These are phyloP conservation scores for Tetrahymena elliotti DNA, from an alignment of 73 alveolate species.

Conservation along the genomic window DNA sequence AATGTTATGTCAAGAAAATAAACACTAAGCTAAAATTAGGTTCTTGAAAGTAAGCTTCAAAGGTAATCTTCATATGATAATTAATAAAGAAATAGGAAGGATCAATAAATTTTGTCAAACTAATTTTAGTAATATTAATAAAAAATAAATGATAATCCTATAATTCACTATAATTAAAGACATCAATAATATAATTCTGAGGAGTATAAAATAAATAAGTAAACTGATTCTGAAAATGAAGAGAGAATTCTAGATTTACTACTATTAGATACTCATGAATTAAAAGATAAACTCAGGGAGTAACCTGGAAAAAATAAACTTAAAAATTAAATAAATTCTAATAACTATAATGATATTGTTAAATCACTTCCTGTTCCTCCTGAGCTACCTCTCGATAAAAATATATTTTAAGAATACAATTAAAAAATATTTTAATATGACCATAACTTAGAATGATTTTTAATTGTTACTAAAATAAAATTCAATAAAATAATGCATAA, in stretches of 20 bases:
- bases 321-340: background rate
- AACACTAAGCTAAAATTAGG: background rate
- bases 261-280: background rate
- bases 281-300: background rate
- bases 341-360: background rate
- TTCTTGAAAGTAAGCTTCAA: background rate
- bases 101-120: background rate
- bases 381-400: background rate
- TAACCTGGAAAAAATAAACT: background rate
- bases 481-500: too few species aligned
- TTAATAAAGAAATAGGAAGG: background rate
- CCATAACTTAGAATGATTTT: background rate
- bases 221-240: background rate
- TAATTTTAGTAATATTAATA: background rate
- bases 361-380: background rate
- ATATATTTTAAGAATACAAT: background rate
- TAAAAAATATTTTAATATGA: background rate
- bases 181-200: background rate
- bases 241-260: background rate
- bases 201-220: background rate
- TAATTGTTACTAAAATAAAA: too few species aligned
- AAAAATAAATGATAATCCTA: background rate
- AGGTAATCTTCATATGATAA: background rate
- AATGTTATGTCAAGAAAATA: background rate
- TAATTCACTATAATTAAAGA: too few species aligned